Percentiles rank a stretch among this genome's conserved stretches.
These are phyloP conservation scores for Arthrinium phaeospermum DNA, from an alignment of 2,329 filamentous ascomycete genomes.

Conservation along the genomic window DNA sequence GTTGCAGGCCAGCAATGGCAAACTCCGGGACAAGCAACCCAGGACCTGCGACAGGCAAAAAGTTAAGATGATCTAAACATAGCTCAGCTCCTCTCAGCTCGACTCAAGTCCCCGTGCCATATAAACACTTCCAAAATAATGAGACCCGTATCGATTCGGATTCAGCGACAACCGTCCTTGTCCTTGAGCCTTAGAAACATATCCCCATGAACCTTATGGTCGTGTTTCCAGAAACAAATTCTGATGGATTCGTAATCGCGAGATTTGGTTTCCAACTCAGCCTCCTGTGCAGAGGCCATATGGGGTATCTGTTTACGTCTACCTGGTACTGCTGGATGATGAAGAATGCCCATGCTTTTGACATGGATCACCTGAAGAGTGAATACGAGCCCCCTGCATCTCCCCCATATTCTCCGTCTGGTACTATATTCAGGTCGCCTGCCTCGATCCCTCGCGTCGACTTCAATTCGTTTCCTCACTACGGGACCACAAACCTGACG, in stretches of 20 bases:
- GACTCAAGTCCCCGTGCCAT: neutral
- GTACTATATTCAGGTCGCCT: neutral
- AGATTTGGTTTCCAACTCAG: neutral
- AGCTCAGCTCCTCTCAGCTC: neutral
- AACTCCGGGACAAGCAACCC: neutral
- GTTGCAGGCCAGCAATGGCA: neutral
- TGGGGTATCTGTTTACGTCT: conserved; percentile 1
- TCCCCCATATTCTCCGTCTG: neutral
- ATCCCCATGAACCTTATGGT: neutral
- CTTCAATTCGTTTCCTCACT: neutral
- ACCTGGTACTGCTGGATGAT: neutral
- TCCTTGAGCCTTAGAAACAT: neutral
- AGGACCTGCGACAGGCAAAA: neutral
- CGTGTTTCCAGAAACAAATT: neutral
- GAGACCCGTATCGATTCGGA: neutral
- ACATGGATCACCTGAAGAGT: neutral
- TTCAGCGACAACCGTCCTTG: neutral
- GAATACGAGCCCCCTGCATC: neutral
- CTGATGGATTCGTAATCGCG: neutral
- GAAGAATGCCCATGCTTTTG: neutral
- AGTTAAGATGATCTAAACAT: conserved; percentile 2
- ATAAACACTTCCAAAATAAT: neutral
- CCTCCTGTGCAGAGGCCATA: neutral
- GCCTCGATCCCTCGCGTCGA: neutral
- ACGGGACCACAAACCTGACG: neutral